phyloP scores from a whole-genome alignment of 1,284 basidiomycete species.

The Trichosporon inkin region DNA sequence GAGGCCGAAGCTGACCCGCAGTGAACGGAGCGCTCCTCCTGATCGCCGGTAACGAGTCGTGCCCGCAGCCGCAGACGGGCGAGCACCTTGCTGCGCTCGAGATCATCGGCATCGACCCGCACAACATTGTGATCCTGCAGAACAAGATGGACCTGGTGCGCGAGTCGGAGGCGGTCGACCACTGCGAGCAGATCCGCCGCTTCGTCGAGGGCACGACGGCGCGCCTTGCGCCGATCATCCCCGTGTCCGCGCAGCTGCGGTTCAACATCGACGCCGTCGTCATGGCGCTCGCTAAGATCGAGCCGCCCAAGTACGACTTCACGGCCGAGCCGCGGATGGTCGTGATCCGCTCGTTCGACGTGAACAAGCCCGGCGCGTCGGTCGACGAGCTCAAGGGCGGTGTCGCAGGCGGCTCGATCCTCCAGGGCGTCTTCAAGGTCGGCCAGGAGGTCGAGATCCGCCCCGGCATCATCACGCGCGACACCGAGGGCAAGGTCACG shows the following conservation, averaged over 20 bases:
- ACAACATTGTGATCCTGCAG: slow-evolving; percentile 96
- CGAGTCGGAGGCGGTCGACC: slow-evolving; percentile 83
- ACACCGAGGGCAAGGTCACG: slow-evolving; percentile 79
- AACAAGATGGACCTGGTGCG: slow-evolving; percentile 97
- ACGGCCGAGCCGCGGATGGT: slow-evolving; percentile 85
- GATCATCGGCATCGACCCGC: slow-evolving; percentile 85
- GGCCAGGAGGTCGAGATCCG: slow-evolving; percentile 96
- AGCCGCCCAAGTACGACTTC: slow-evolving; percentile 91
- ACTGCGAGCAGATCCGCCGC: slow-evolving; percentile 84
- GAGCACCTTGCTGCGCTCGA: slow-evolving; percentile 98
- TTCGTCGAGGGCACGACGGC: slow-evolving; percentile 97
- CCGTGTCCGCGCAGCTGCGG: slow-evolving; percentile 95
- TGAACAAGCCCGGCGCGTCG: slow-evolving; percentile 97
- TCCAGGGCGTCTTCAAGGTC: slow-evolving; percentile 78
- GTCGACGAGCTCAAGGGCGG: slow-evolving; percentile 97
- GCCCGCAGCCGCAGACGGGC: slow-evolving; percentile 97
- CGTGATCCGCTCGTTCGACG: slow-evolving; percentile 99
- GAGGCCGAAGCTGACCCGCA: slow-evolving; percentile 24
- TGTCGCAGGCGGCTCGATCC: slow-evolving; percentile 93
- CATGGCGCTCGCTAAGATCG: slow-evolving; percentile 96
- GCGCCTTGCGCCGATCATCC: slow-evolving; percentile 93
- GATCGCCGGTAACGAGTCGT: slow-evolving; percentile 95
- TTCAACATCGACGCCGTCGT: slow-evolving; percentile 99
- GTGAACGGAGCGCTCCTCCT: slow-evolving; percentile 94
- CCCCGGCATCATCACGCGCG: slow-evolving; percentile 95